Base-by-base conservation (phyloP, 2,329 filamentous ascomycete species). In the Zarea fungicola region DNA sequence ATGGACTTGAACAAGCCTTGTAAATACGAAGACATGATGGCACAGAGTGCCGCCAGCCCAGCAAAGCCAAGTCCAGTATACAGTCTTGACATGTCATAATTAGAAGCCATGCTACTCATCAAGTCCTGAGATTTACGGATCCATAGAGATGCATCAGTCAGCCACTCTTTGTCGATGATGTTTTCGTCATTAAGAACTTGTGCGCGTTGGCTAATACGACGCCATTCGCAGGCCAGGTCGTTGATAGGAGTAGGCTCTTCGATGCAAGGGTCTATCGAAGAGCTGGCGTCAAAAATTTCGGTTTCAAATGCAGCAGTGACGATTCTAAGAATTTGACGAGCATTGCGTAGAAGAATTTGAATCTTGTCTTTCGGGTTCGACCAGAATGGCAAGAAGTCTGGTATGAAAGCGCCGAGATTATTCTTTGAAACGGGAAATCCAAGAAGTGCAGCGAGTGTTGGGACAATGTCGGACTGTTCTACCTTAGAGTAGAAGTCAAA, bases 391-490 rank as follows among this genome's bases (percentile, higher is more conserved):
- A 96, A 70, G 55, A 99, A 85, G 6, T 89, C 81, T 0, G 81
- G 74, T 42, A 97, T 89, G 52, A 96, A 84, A 2, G 90, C 83
- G 1, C 93, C 93, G 1, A 99, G 71, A 54, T 90, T 97, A 62
- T 99, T 99, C 64, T 84, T 82, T 0, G 93, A 88, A 1, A 95
- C 76, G 0, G 93, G 92, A 55, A 99, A 85, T 0, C 91, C 91
- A 37, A 99, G 75, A 25, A 99, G 71, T 1, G 85, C 89, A 10
- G 88, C 90, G 19, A 99, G 72, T 0, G 92, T 96, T 1, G 93
- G 91, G 0, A 89, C 89, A 51, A 99, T 78, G 65, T 99, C 95
- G 1, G 90, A 95, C 69, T 99, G 93, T 62, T 97, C 88, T n/a
- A 97, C 81, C 48, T 74, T 81, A 26, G 74, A 76, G 64, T 97